phyloP scores from a whole-genome alignment of 2,329 filamentous ascomycete genomes.

The Clonostachys chloroleuca region DNA sequence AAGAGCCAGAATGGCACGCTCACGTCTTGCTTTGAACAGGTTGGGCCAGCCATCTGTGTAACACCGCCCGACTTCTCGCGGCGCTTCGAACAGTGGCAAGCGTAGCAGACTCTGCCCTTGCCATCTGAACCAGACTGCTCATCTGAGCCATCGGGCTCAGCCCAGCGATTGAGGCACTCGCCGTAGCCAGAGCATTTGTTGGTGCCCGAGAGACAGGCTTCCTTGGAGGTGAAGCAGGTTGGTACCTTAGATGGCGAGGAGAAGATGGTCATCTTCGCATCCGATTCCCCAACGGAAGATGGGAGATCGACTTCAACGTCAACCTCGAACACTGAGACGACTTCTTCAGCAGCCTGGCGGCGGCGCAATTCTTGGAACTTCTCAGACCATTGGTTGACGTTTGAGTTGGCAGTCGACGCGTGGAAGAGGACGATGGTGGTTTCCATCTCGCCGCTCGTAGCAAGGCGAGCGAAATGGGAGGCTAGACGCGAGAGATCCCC shows the following conservation, averaged over 20 bases:
- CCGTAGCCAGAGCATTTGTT: slow-evolving; percentile 82
- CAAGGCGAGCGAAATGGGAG: slow-evolving; percentile 36
- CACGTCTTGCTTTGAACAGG: slow-evolving; percentile 89
- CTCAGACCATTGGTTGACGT: slow-evolving; percentile 31
- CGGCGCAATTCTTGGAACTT: slow-evolving; percentile 37
- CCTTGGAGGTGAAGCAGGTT: slow-evolving; percentile 68
- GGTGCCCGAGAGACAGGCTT: slow-evolving; percentile 66
- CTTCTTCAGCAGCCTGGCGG: slow-evolving; percentile 38
- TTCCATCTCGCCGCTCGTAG: slow-evolving; percentile 46
- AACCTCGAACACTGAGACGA: slow-evolving; percentile 29
- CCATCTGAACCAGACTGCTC: slow-evolving; percentile 9
- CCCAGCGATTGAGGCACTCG: slow-evolving; percentile 65
- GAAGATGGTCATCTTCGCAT: slow-evolving; percentile 22
- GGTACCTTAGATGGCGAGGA: slow-evolving; percentile 44
- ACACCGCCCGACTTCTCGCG: slow-evolving; percentile 51
- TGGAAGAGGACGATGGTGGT: slow-evolving; percentile 53
- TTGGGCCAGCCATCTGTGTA: slow-evolving; percentile 76
- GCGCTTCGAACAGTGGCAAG: slow-evolving; percentile 69
- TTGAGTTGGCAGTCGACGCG: slow-evolving; percentile 30
- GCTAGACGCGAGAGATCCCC: slow-evolving; percentile 37
- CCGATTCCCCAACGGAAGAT: slow-evolving; percentile 11
- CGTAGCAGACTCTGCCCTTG: slow-evolving; percentile 58
- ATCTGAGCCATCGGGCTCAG: slow-evolving; percentile 28
- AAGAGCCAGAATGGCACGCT: slow-evolving; percentile 89
- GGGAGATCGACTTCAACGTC: slow-evolving; percentile 11